These are phyloP conservation scores for Moesziomyces antarcticus DNA, from an alignment of 1,284 basidiomycete genomes.

Conservation along the genomic window DNA sequence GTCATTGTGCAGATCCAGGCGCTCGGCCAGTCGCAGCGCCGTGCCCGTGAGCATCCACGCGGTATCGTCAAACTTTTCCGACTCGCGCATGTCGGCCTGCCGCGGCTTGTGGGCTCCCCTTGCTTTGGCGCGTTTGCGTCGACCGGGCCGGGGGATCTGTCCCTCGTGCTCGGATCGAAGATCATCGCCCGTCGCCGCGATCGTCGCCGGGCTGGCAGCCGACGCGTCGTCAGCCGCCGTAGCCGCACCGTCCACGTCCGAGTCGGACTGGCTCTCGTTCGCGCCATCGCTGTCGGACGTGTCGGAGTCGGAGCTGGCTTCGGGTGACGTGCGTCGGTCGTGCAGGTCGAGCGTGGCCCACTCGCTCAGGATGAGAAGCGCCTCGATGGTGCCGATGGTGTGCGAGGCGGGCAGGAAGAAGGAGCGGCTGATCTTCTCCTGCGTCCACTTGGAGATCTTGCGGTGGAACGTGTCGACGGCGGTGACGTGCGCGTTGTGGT, in stretches of 20 bases:
- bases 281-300: conserved; percentile 24
- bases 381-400: conserved; percentile 54
- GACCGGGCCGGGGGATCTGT: conserved; percentile 17
- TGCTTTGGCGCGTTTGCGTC: conserved; percentile 5
- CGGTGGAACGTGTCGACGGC: conserved; percentile 48
- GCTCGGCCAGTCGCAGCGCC: conserved; percentile 50
- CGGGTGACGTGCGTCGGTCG: conserved; percentile 39
- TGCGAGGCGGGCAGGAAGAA: conserved; percentile 50
- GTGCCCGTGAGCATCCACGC: conserved; percentile 55
- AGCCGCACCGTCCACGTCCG: conserved; percentile 15
- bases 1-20: conserved; percentile 51
- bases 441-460: conserved; percentile 54
- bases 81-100: conserved; percentile 43
- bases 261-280: conserved; percentile 12
- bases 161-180: conserved; percentile 32
- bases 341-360: conserved; percentile 53
- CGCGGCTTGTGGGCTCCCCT: conserved; percentile 16
- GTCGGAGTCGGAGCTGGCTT: conserved; percentile 41
- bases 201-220: conserved; percentile 16
- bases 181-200: conserved; percentile 25
- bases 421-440: conserved; percentile 49
- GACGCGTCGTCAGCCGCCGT: conserved; percentile 13
- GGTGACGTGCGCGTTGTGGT: conserved; percentile 44
- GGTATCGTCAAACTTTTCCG: conserved; percentile 53
- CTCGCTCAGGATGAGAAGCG: conserved; percentile 52